Percentiles rank a stretch among this genome's conserved stretches.
Conservation (phyloP, 495 filamentous ascomycete species). For the Daldinia grandis region DNA sequence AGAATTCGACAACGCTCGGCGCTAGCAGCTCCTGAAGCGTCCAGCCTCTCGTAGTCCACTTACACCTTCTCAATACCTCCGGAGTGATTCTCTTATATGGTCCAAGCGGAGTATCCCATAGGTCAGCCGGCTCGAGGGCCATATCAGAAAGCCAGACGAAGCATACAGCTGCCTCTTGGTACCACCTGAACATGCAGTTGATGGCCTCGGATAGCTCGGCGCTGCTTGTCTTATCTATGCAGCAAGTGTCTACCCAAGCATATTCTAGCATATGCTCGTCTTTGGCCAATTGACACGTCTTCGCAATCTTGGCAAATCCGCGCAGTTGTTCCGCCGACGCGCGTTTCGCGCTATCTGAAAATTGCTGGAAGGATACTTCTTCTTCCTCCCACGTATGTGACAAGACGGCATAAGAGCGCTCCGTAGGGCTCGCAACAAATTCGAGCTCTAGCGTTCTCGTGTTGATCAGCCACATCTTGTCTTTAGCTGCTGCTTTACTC, state of each 20-base stretch:
- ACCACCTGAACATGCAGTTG: slow-evolving; percentile 51
- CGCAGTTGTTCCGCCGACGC: slow-evolving; percentile 17
- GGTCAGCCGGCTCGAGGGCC: background rate
- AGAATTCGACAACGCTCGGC: slow-evolving; percentile 44
- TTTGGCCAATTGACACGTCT: slow-evolving; percentile 22
- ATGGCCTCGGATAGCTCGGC: slow-evolving; percentile 38
- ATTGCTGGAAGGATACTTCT: slow-evolving; percentile 47
- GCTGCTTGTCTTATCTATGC: slow-evolving; percentile 48
- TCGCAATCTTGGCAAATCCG: slow-evolving; percentile 42
- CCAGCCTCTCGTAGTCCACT: slow-evolving; percentile 52
- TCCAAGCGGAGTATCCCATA: background rate
- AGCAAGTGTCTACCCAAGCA: slow-evolving; percentile 46
- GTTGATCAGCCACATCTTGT: slow-evolving; percentile 47
- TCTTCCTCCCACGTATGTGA: slow-evolving; percentile 51
- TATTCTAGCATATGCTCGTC: slow-evolving; percentile 22
- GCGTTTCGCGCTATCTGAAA: slow-evolving; percentile 37
- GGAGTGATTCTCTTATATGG: background rate
- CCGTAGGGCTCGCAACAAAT: slow-evolving; percentile 22
- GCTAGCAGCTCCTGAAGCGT: slow-evolving; percentile 55
- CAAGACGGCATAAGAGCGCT: slow-evolving; percentile 47
- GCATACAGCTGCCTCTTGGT: slow-evolving; percentile 42
- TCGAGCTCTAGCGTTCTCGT: slow-evolving; percentile 39
- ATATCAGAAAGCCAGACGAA: slow-evolving; percentile 47
- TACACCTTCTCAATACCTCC: slow-evolving; percentile 5
- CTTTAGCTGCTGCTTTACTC: background rate